These are phyloP conservation scores for Pleurotus ostreatus DNA, from an alignment of 768 basidiomycete genomes.

Conservation along the genomic window DNA sequence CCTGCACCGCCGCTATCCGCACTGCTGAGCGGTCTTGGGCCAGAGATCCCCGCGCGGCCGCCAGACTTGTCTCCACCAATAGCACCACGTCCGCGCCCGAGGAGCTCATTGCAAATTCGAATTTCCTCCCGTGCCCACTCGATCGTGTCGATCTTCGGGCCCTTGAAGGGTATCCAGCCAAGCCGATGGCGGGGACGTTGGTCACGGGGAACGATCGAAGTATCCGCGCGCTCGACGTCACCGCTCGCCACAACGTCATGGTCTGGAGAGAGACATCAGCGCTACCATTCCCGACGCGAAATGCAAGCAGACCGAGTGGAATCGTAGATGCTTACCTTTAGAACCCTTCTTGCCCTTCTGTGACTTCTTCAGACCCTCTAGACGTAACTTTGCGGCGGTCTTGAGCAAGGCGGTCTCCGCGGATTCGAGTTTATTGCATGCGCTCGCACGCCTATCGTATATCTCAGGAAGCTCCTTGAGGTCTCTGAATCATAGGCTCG, in stretches of 20 bases:
- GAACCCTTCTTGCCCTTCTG: neutral
- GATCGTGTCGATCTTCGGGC: constrained; percentile 90
- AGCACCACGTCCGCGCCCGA: constrained; percentile 46
- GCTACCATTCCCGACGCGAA: too few relatives aligned
- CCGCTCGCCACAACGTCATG: neutral
- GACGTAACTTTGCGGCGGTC: constrained; percentile 68
- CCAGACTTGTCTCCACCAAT: constrained; percentile 27
- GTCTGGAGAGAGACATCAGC: too few relatives aligned
- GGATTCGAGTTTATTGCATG: constrained; percentile 76
- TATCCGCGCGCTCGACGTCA: constrained; percentile 17
- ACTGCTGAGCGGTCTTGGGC: constrained; percentile 6
- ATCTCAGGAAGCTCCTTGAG: constrained; percentile 83
- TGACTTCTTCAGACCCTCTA: constrained; percentile 45
- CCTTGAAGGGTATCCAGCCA: constrained; percentile 53
- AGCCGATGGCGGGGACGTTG: constrained; percentile 81
- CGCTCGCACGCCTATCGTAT: constrained; percentile 70
- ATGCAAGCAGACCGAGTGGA: too few relatives aligned
- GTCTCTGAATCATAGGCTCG: constrained; percentile 39
- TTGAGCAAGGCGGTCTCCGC: constrained; percentile 79
- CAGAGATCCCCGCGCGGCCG: constrained; percentile 12
- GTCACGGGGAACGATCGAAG: constrained; percentile 50
- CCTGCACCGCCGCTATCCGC: constrained; percentile 10
- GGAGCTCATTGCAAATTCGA: constrained; percentile 40
- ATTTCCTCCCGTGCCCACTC: constrained; percentile 86
- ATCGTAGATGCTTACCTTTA: neutral